phyloP scores from a whole-genome alignment of 768 basidiomycete species.

The Brasilioporus rufonigricans region DNA sequence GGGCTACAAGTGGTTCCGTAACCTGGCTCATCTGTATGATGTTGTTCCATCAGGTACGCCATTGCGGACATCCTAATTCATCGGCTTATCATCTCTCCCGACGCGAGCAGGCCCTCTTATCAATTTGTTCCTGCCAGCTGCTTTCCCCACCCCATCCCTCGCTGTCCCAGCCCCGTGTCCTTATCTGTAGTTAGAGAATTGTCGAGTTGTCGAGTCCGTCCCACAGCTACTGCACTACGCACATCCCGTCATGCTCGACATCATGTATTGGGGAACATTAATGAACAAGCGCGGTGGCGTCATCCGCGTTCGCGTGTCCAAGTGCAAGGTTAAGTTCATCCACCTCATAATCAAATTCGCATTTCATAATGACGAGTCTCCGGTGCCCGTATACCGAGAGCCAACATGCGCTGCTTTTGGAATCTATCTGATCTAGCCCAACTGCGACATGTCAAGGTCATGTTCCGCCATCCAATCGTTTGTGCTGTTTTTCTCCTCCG shows the following conservation, averaged over 20 bases:
- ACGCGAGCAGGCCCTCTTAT: constrained; percentile 25
- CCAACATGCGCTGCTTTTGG: constrained; percentile 29
- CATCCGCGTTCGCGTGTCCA: constrained; percentile 29
- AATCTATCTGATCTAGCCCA: constrained; percentile 26
- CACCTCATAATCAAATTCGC: constrained; percentile 43
- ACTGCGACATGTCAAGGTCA: constrained; percentile 19
- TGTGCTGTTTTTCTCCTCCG: constrained; percentile 48
- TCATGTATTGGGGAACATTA: constrained; percentile 34
- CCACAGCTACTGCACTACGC: constrained; percentile 17
- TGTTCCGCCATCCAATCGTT: constrained; percentile 33
- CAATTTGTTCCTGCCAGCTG: constrained; percentile 12
- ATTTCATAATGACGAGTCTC: constrained; percentile 36
- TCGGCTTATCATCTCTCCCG: constrained; percentile 21
- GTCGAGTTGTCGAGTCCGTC: constrained; percentile 18
- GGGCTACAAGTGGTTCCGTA: constrained; percentile 90
- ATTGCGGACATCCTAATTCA: constrained; percentile 18
- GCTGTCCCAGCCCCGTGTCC: constrained; percentile 14
- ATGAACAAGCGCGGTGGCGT: constrained; percentile 32
- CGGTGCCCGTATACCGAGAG: constrained; percentile 32
- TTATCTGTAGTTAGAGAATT: constrained; percentile 27
- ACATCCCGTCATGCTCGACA: constrained; percentile 27
- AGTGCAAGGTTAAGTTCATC: constrained; percentile 38
- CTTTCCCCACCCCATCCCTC: constrained; percentile 8
- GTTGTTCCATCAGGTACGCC: constrained; percentile 24
- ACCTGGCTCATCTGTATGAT: constrained; percentile 27